Percentiles rank a stretch among this genome's conserved stretches.
Conservation (phyloP, 352 stramenopile species). For the Phytophthora boehmeriae region DNA sequence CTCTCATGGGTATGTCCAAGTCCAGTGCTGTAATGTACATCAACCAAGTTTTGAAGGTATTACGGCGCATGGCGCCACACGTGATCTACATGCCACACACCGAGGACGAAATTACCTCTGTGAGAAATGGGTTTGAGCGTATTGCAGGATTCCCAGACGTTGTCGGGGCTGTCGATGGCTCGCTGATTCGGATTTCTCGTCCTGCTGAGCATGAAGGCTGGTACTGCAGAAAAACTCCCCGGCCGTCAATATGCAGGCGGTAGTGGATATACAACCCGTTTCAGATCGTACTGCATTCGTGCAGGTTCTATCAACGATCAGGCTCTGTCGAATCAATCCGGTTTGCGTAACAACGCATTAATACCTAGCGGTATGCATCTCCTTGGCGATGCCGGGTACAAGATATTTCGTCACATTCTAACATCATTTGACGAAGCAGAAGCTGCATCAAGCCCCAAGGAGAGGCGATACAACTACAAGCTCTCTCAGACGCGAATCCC, state of each 20-base stretch:
- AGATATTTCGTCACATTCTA: conserved; percentile 9
- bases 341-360: conserved; percentile 4
- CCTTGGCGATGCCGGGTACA: conserved; percentile 11
- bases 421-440: conserved; percentile 6
- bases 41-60: neutral
- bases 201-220: neutral
- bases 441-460: neutral
- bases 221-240: neutral
- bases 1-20: conserved; percentile 5
- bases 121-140: neutral
- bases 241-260: neutral
- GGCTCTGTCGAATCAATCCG: conserved; percentile 8
- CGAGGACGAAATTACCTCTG: neutral
- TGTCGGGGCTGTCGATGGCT: neutral
- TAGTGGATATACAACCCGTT: neutral
- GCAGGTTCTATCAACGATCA: conserved; percentile 22
- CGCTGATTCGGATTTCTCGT: neutral
- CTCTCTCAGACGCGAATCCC: neutral
- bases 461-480: conserved; percentile 1
- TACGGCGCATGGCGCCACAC: neutral
- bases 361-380: conserved; percentile 9
- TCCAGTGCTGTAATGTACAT: conserved; percentile 3
- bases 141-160: neutral
- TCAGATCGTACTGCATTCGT: conserved; percentile 1
- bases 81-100: neutral